phyloP scores from a whole-genome alignment of 768 basidiomycete genomes.

The Pseudohyphozyma bogoriensis region DNA sequence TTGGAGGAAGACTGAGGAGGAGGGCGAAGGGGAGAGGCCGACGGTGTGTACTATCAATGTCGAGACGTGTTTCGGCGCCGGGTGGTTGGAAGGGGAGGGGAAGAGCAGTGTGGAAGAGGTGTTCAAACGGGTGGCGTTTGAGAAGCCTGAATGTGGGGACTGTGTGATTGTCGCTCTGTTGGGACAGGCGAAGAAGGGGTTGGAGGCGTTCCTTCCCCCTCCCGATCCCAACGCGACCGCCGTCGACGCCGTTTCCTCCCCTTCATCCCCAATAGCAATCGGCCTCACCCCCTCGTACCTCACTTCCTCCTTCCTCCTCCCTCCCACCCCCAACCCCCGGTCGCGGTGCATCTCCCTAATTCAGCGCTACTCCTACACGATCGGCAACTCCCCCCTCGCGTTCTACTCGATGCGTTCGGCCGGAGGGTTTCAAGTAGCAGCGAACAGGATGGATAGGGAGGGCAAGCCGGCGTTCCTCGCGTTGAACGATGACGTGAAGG shows the following conservation, averaged over 20 bases:
- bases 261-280: too few relatives aligned
- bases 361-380: constrained; percentile 19
- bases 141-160: constrained; percentile 39
- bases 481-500: too few relatives aligned
- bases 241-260: neutral
- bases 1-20: constrained; percentile 9
- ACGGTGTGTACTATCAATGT: constrained; percentile 30
- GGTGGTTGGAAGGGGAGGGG: constrained; percentile 1
- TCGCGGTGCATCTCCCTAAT: constrained; percentile 5
- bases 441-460: too few relatives aligned
- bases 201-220: constrained; percentile 38
- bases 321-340: neutral
- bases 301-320: neutral
- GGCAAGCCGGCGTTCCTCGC: too few relatives aligned
- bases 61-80: constrained; percentile 30
- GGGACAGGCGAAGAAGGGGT: constrained; percentile 37
- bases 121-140: constrained; percentile 39
- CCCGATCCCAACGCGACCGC: constrained; percentile 34
- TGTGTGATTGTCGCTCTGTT: constrained; percentile 39
- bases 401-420: too few relatives aligned
- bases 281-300: neutral
- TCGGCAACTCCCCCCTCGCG: constrained; percentile 6
- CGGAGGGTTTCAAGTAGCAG: too few relatives aligned
- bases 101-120: constrained; percentile 25
- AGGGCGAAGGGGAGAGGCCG: neutral